Conservation (phyloP, 1,139 yeast species). For the Scheffersomyces segobiensis region DNA sequence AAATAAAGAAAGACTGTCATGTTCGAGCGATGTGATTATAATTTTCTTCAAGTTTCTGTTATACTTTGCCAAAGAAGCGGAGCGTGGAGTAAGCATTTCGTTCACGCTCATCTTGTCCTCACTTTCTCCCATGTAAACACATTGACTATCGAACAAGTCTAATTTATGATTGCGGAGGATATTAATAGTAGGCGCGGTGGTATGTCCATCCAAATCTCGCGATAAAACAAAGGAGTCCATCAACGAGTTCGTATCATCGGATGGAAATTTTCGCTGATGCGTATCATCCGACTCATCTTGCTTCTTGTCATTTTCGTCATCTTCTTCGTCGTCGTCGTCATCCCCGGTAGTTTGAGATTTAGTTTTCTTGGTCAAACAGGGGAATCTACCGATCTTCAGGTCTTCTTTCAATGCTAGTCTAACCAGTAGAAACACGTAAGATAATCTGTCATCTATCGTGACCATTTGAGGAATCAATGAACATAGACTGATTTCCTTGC, state of each 20-base stretch:
- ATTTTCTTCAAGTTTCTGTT: slow-evolving; percentile 26
- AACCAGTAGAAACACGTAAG: slow-evolving; percentile 35
- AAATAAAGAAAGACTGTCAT: slow-evolving; percentile 19
- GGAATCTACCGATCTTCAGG: slow-evolving; percentile 63
- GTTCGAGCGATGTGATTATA: slow-evolving; percentile 25
- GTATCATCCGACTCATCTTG: slow-evolving; percentile 4
- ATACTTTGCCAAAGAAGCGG: slow-evolving; percentile 34
- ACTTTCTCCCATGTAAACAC: slow-evolving; percentile 7
- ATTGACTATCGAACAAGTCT: slow-evolving; percentile 8
- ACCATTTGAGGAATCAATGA: slow-evolving; percentile 51
- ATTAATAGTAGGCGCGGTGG: not conserved
- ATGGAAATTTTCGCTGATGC: slow-evolving; percentile 5
- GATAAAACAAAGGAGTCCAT: slow-evolving; percentile 32
- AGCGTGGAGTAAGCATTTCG: slow-evolving; percentile 22
- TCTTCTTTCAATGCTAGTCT: slow-evolving; percentile 82
- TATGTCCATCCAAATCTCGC: slow-evolving; percentile 21
- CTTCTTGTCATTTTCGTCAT: slow-evolving; percentile 4
- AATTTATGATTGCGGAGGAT: slow-evolving; percentile 9
- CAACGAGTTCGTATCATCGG: slow-evolving; percentile 12
- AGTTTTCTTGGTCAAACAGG: slow-evolving; percentile 40
- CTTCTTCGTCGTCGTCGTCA: slow-evolving; percentile 6
- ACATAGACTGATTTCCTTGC: slow-evolving; percentile 56
- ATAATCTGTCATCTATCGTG: slow-evolving; percentile 12
- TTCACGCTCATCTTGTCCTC: slow-evolving; percentile 8
- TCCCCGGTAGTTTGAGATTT: slow-evolving; percentile 4